Conservation (phyloP, 108 stramenopile species). For the Tribonema minus region DNA sequence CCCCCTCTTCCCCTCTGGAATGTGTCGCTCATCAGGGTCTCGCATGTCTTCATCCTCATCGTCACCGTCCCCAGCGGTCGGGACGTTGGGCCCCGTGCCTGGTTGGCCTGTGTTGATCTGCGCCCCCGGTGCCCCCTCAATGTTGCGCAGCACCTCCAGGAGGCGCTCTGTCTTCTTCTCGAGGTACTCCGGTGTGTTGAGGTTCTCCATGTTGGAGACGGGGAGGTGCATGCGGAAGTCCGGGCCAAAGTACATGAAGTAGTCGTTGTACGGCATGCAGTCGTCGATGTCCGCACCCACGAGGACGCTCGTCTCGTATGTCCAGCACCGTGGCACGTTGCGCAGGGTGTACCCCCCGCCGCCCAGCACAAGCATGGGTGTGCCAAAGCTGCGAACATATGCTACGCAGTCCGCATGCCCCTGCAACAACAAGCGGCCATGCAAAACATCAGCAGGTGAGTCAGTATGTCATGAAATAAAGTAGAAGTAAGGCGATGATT, state of each 20-base stretch:
- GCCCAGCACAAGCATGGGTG: slow-evolving; percentile 91
- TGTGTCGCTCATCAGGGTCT: slow-evolving; percentile 7
- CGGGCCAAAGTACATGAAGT: slow-evolving; percentile 98
- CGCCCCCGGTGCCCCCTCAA: slow-evolving; percentile 33
- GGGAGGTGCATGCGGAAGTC: slow-evolving; percentile 94
- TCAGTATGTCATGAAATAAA: not conserved
- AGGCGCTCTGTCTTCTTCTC: slow-evolving; percentile 63
- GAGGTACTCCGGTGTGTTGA: slow-evolving; percentile 79
- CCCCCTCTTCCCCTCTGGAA: not conserved
- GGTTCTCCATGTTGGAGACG: slow-evolving; percentile 93
- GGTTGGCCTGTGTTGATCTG: slow-evolving; percentile 37
- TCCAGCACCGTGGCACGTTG: slow-evolving; percentile 98
- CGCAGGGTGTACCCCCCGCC: slow-evolving; percentile 98
- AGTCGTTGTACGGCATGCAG: slow-evolving; percentile 93
- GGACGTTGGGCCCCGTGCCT: slow-evolving; percentile 16
- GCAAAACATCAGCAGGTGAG: not conserved
- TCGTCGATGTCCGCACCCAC: slow-evolving; percentile 73
- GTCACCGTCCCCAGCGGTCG: not conserved
- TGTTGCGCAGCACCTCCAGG: slow-evolving; percentile 26
- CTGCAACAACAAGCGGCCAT: not conserved
- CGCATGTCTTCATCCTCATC: slow-evolving; percentile 41
- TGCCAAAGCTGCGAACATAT: slow-evolving; percentile 72
- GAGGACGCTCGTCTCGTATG: slow-evolving; percentile 90
- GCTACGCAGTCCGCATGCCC: slow-evolving; percentile 59
- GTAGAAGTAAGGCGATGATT: no score